Conservation (phyloP, 768 basidiomycete species). For the Tylopilus rubrobrunneus region DNA sequence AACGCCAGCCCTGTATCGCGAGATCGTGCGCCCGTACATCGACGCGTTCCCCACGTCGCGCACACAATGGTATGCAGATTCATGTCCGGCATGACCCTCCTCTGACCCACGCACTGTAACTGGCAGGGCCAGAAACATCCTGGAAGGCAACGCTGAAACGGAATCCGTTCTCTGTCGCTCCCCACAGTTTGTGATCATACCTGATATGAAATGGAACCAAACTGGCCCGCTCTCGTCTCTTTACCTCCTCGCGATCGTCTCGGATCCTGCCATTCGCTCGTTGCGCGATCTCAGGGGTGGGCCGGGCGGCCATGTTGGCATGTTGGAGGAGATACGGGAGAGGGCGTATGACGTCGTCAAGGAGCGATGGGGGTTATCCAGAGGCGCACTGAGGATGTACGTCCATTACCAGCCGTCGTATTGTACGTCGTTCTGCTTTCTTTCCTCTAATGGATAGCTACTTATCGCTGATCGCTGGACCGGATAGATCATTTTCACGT, state of each 20-base stretch:
- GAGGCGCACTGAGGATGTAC: conserved; percentile 69
- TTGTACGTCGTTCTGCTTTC: conserved; percentile 47
- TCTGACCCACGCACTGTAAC: not conserved
- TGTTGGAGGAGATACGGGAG: conserved; percentile 63
- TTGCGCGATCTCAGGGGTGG: conserved; percentile 66
- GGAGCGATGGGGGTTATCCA: conserved; percentile 62
- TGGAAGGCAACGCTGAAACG: conserved; percentile 71
- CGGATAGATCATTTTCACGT: conserved; percentile 87
- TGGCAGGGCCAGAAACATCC: conserved; percentile 79
- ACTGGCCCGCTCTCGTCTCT: conserved; percentile 59
- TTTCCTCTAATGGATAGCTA: no score
- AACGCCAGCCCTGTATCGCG: conserved; percentile 72
- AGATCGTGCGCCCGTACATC: conserved; percentile 76
- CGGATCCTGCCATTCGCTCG: conserved; percentile 57
- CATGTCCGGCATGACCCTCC: no score
- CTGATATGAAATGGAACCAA: conserved; percentile 97
- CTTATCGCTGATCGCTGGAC: not conserved
- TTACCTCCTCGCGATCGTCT: conserved; percentile 80
- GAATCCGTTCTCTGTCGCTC: conserved; percentile 66
- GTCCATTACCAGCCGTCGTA: conserved; percentile 97
- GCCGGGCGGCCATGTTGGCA: conserved; percentile 48
- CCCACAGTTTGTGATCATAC: conserved; percentile 71
- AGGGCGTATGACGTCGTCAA: conserved; percentile 51
- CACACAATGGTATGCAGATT: conserved; percentile 65
- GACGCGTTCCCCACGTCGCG: conserved; percentile 65